A percentile compares a stretch with the other conserved stretches of the same genome.
Conservation (phyloP, 2,329 filamentous ascomycete species). For the Aspergillus proliferans region DNA sequence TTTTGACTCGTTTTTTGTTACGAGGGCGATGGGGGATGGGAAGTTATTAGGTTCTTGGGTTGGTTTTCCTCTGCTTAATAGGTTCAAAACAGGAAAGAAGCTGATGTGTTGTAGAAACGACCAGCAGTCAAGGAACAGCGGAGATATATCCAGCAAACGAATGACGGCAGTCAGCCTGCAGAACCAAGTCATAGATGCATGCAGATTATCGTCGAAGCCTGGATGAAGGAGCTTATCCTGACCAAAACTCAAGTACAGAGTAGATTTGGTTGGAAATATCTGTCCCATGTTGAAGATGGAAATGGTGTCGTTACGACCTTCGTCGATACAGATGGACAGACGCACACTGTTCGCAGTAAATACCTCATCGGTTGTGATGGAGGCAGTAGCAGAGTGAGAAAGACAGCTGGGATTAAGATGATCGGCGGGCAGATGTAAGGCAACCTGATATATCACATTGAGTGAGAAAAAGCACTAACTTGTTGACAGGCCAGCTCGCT, state of each 20-base stretch:
- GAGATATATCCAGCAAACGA: conserved; percentile 15
- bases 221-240: conserved; percentile 21
- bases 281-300: background rate
- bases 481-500: conserved; percentile 10
- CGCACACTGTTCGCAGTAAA: conserved; percentile 12
- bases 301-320: conserved; percentile 2
- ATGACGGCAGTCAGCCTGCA: conserved; percentile 27
- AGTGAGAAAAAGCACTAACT: background rate
- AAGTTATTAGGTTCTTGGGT: background rate
- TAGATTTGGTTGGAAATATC: conserved; percentile 9
- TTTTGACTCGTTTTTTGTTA: background rate
- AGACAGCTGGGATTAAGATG: conserved; percentile 15
- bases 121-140: conserved; percentile 9
- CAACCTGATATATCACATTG: background rate
- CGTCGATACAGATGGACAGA: conserved; percentile 12
- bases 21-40: background rate
- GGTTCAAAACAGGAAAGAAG: background rate
- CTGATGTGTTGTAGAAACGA: background rate
- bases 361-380: conserved; percentile 27
- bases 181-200: conserved; percentile 30
- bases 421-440: conserved; percentile 22
- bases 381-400: conserved; percentile 18
- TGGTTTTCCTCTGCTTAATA: background rate
- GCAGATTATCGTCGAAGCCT: conserved; percentile 30
- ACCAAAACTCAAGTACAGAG: conserved; percentile 17